phyloP scores from a whole-genome alignment of 371 early-diverging fungal species.

The Mucor ambiguus region DNA sequence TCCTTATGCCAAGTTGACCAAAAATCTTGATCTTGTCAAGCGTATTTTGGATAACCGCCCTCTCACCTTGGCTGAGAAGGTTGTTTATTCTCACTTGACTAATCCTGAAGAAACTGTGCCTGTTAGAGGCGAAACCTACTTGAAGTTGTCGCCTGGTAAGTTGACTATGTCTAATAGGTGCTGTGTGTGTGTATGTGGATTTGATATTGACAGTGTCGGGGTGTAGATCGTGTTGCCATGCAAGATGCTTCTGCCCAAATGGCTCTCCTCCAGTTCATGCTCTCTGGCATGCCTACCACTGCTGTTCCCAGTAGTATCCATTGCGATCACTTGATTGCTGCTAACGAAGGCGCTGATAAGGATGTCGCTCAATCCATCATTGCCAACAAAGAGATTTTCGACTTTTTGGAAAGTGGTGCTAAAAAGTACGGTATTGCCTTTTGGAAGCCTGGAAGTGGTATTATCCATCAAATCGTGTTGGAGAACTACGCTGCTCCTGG shows the following conservation, averaged over 20 bases:
- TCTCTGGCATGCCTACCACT: slow-evolving; percentile 80
- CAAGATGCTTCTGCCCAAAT: slow-evolving; percentile 87
- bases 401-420: slow-evolving; percentile 80
- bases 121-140: slow-evolving; percentile 69
- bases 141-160: slow-evolving; percentile 73
- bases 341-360: slow-evolving; percentile 72
- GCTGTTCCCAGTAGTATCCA: slow-evolving; percentile 91
- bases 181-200: too few species aligned
- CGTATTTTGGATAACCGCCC: slow-evolving; percentile 62
- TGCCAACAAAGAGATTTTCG: slow-evolving; percentile 85
- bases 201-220: neutral
- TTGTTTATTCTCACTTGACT: slow-evolving; percentile 91
- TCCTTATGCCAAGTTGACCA: slow-evolving; percentile 58
- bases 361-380: slow-evolving; percentile 70
- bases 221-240: slow-evolving; percentile 78
- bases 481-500: slow-evolving; percentile 96
- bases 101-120: slow-evolving; percentile 73
- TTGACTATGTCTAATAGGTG: neutral
- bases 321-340: slow-evolving; percentile 93
- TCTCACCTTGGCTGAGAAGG: slow-evolving; percentile 93
- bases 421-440: slow-evolving; percentile 87
- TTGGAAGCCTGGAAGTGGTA: slow-evolving; percentile 90
- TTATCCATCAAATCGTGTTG: slow-evolving; percentile 92
- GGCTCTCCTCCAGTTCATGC: slow-evolving; percentile 94
- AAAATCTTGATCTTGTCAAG: slow-evolving; percentile 57